phyloP scores from a whole-genome alignment of 2,329 filamentous ascomycete species.

The Cercospora zeae-maydis region DNA sequence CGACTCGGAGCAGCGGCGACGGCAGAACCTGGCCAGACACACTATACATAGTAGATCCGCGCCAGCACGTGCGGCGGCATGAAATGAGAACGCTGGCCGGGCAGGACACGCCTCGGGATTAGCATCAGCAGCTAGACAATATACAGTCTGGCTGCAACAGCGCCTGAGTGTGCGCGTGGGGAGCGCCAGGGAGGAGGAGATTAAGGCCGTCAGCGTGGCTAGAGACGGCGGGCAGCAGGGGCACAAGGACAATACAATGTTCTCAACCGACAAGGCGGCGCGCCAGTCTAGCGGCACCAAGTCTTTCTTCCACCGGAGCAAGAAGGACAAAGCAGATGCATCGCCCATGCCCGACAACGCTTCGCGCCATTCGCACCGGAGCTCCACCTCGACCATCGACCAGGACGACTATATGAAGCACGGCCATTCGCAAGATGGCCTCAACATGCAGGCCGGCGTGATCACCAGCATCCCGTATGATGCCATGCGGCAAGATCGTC shows the following conservation, averaged over 20 bases:
- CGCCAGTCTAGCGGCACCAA: slow-evolving; percentile 77
- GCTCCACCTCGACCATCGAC: slow-evolving; percentile 46
- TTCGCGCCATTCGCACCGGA: slow-evolving; percentile 69
- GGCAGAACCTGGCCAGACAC: neutral
- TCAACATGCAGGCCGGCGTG: slow-evolving; percentile 74
- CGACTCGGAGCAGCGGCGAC: neutral
- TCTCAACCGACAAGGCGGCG: slow-evolving; percentile 63
- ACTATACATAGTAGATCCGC: neutral
- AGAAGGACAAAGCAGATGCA: slow-evolving; percentile 68
- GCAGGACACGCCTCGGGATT: neutral
- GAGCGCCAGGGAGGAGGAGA: slow-evolving; percentile 19
- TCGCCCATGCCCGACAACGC: slow-evolving; percentile 58
- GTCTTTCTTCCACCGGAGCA: slow-evolving; percentile 78
- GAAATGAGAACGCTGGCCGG: neutral
- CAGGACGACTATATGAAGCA: slow-evolving; percentile 26
- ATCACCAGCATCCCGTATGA: slow-evolving; percentile 90
- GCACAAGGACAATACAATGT: slow-evolving; percentile 27
- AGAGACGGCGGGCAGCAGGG: neutral
- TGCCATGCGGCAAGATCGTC: slow-evolving; percentile 61
- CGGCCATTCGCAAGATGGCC: slow-evolving; percentile 44
- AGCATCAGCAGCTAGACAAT: neutral
- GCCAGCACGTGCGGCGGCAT: slow-evolving; percentile 3
- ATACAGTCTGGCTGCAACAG: slow-evolving; percentile 9
- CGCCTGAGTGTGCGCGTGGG: slow-evolving; percentile 14
- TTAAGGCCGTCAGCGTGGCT: neutral